A percentile compares a stretch with the other conserved stretches of the same genome.
phyloP scores from a whole-genome alignment of 768 basidiomycete genomes.

The Pisolithus sp. region DNA sequence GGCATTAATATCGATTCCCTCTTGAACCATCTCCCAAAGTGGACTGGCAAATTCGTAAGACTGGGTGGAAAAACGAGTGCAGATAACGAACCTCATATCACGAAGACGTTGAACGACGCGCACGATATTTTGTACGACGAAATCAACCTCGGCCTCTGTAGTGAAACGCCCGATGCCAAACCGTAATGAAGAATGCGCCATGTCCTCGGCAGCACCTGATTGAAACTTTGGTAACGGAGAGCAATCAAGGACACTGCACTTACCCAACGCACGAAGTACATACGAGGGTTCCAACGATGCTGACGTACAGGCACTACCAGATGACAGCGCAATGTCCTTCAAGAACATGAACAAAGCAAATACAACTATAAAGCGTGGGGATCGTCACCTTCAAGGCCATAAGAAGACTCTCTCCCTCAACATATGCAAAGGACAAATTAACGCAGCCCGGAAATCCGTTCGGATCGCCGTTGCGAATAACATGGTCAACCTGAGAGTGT shows the following conservation, averaged over 20 bases:
- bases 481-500: constrained; percentile 77
- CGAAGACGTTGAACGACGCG: constrained; percentile 80
- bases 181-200: constrained; percentile 96
- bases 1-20: constrained; percentile 91
- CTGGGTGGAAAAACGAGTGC: constrained; percentile 5
- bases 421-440: constrained; percentile 92
- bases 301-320: constrained; percentile 97
- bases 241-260: constrained; percentile 8
- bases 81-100: constrained; percentile 74
- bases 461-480: constrained; percentile 89
- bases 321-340: constrained; percentile 94
- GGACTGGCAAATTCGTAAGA: constrained; percentile 45
- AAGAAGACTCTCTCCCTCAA: constrained; percentile 93
- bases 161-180: constrained; percentile 99
- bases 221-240: not conserved
- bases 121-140: constrained; percentile 83
- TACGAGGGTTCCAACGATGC: constrained; percentile 98
- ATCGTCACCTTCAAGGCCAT: constrained; percentile 89
- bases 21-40: constrained; percentile 99
- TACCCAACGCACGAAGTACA: constrained; percentile 90
- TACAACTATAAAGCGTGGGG: not conserved
- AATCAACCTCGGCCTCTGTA: constrained; percentile 94
- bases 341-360: constrained; percentile 4
- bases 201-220: constrained; percentile 90
- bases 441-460: constrained; percentile 94